Evolutionary conservation across 2,329 filamentous ascomycete species (phyloP).

Genomic region (Chrysoporthe puriensis): DNA sequence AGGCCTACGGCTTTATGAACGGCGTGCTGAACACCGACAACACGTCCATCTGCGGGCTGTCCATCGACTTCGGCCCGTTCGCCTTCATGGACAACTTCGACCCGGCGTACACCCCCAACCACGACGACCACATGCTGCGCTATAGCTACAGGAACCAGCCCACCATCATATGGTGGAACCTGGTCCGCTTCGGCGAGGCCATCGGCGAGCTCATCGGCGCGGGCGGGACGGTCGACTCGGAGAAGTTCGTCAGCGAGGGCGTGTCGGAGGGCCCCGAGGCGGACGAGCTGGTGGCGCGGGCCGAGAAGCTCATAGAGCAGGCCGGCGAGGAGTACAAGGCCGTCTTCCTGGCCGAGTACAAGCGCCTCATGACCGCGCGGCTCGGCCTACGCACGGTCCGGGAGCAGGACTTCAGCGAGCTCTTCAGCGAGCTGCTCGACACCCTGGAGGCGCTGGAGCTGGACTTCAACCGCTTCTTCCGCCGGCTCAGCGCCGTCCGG

Average conservation of each 20-base stretch:
- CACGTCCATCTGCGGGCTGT: conserved; percentile 86
- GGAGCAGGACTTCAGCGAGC: conserved; percentile 74
- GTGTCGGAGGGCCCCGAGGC: conserved; percentile 66
- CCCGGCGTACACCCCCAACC: conserved; percentile 91
- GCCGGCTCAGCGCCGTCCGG: conserved; percentile 69
- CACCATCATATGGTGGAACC: conserved; percentile 97
- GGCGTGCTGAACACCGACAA: conserved; percentile 98
- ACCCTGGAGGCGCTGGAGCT: conserved; percentile 79
- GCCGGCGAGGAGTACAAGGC: conserved; percentile 86
- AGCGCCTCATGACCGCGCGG: conserved; percentile 77
- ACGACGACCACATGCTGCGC: conserved; percentile 85
- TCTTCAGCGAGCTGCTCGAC: conserved; percentile 85
- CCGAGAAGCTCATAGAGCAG: conserved; percentile 80
- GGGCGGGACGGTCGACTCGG: conserved; percentile 71
- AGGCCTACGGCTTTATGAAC: conserved; percentile 99
- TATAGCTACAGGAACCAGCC: conserved; percentile 96
- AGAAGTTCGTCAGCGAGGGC: conserved; percentile 72
- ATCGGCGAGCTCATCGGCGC: conserved; percentile 86
- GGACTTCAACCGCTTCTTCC: conserved; percentile 95
- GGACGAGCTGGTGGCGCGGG: conserved; percentile 72
- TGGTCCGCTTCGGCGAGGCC: conserved; percentile 87
- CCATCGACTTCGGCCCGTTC: conserved; percentile 94
- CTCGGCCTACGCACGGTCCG: conserved; percentile 74
- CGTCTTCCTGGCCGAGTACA: conserved; percentile 88
- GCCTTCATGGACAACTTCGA: conserved; percentile 98